These are phyloP conservation scores for Candida anutae DNA, from an alignment of 1,139 yeast species.

Conservation along the genomic window DNA sequence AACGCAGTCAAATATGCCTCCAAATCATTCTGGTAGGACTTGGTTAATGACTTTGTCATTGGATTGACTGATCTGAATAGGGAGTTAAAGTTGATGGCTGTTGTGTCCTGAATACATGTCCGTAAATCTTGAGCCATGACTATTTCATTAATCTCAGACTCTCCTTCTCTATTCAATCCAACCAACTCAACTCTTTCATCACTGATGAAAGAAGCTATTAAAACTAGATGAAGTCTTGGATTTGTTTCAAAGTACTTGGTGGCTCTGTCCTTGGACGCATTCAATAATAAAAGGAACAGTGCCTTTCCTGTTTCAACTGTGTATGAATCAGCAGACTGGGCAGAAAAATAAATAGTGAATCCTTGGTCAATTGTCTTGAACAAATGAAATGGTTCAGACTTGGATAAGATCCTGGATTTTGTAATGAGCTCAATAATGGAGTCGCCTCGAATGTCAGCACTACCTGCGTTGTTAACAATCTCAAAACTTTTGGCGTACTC, in stretches of 20 bases:
- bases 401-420: slow-evolving; percentile 72
- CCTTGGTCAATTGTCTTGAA: slow-evolving; percentile 42
- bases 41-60: slow-evolving; percentile 16
- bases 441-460: slow-evolving; percentile 8
- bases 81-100: slow-evolving; percentile 14
- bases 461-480: slow-evolving; percentile 8
- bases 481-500: slow-evolving; percentile 18
- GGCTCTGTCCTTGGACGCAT: slow-evolving; percentile 25
- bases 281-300: slow-evolving; percentile 59
- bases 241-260: slow-evolving; percentile 17
- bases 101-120: slow-evolving; percentile 13
- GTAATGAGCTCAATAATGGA: slow-evolving; percentile 59
- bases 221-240: slow-evolving; percentile 17
- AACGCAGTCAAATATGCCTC: slow-evolving; percentile 12
- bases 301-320: slow-evolving; percentile 51
- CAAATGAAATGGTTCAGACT: slow-evolving; percentile 79
- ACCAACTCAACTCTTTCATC: slow-evolving; percentile 21
- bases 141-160: slow-evolving; percentile 18
- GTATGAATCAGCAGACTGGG: slow-evolving; percentile 64
- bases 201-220: slow-evolving; percentile 22
- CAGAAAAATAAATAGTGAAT: slow-evolving; percentile 63
- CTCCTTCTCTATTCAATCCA: slow-evolving; percentile 19
- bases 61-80: slow-evolving; percentile 16
- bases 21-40: slow-evolving; percentile 17
- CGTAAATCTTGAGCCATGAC: slow-evolving; percentile 16